Base-by-base conservation (phyloP, 257 asterid genomes). In the Hygrophila difformis region DNA sequence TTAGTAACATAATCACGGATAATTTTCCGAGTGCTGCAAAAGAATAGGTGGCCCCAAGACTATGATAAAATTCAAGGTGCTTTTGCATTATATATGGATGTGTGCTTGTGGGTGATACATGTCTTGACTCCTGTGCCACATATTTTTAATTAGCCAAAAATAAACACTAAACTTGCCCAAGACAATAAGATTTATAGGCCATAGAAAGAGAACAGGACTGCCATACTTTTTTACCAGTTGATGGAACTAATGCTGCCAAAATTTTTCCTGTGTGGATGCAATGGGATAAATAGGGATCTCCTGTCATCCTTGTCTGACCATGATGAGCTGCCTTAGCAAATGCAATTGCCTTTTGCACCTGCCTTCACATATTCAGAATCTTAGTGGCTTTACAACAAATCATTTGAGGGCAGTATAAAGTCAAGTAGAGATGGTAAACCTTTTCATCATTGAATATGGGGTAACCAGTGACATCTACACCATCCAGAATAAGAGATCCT, bases 301-400 rank as follows among this genome's bases (percentile, higher is more conserved):
- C 97, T n/a, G 96, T 88, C 76, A 66, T 84, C 48, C 97, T 82
- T 18, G 59, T 59, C 80, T 88, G 97, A 44, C 97, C 96, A 36
- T 81, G 66, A 73, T 88, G 97, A 65, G 97, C 96, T 59, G 71
- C 73, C 78, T 74, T 78, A 50, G 97, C 94, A 71, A 88, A 88
- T 51, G 76, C 79, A 70, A 88, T 75, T 61, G 97, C 97, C 77
- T 79, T 88, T 47, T 71, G 94, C 87, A 88, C 97, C 97, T 88
- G 96, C 91, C 96, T 88, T 81, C 79, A 75, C 71, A 74, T 49
- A 63, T 59, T 57, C 48, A 75, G 75, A 62, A 55, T 66, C 71
- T 80, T 55, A 72, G 76, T 38, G 38, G 53, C 64, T 50, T 49
- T 43, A 56, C 47, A 66, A 55, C 49, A 53, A n/a, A 59, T 44